Evolutionary conservation across 164 flowering plant species (phyloP), one percentile per base, ranked within the genome.

Genomic region (Chimonanthus salicifolius): DNA sequence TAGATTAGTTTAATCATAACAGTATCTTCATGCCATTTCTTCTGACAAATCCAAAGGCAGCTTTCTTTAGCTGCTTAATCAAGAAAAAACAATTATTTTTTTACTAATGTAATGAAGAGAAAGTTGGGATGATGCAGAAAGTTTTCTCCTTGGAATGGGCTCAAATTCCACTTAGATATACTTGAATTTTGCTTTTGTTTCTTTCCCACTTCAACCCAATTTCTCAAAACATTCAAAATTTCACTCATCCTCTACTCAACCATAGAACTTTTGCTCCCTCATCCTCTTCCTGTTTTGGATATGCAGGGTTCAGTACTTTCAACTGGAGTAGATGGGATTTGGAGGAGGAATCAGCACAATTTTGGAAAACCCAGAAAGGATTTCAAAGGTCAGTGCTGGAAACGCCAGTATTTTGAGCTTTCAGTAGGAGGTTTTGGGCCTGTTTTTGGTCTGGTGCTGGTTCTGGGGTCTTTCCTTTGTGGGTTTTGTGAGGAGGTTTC

Each of bases 401-500:
- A 67, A 71, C n/a, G 62, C 51, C 67, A 48, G 62, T 20, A 13
- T 67, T 78, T 74, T 78, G 71, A 62, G 44, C 13, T 62, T 62
- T 47, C 54, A 8, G 58, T 68, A 47, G 21, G 64, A 48, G 65
- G 64, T 15, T 67, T 49, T 50, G 68, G 80, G 3, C 47, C 72
- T 73, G 51, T 68, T 75, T 71, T 84, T 9, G 77, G 50, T 62
- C 51, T 76, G 48, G 13, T 81, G 74, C 58, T 78, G 58, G 62
- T 80, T 74, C 65, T 75, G 78, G 78, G 78, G 72, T 78, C 70
- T 78, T 46, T 75, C 13, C 7, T 62, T 73, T 73, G 64, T 81
- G 84, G 80, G 77, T 71, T 60, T 74, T 78, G 74, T 77, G 64
- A 71, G 69, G 81, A 74, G 18, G 7, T 77, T 65, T 73, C 85